These are phyloP conservation scores for Backusella westeae DNA, from an alignment of 192 early-diverging fungal species.

Conservation along the genomic window DNA sequence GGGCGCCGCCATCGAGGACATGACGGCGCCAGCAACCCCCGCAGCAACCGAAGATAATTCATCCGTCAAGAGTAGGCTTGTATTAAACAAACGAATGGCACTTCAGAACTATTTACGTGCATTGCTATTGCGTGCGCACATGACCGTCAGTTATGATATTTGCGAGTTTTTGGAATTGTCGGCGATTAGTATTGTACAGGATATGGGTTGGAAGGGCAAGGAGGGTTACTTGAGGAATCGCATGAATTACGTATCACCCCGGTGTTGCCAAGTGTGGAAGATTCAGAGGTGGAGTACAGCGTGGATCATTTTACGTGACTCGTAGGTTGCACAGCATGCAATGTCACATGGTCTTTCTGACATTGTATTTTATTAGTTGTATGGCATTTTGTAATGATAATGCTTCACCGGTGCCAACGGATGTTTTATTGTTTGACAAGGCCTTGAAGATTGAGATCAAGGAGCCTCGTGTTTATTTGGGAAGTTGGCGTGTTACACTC, in stretches of 20 bases:
- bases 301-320: constrained; percentile 73
- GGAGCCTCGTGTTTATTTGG: constrained; percentile 32
- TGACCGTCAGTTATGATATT: constrained; percentile 59
- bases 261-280: constrained; percentile 35
- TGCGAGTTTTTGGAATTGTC: constrained; percentile 74
- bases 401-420: constrained; percentile 33
- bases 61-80: constrained; percentile 11
- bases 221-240: constrained; percentile 65
- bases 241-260: constrained; percentile 48
- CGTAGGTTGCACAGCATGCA: constrained; percentile 28
- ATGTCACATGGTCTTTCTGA: neutral
- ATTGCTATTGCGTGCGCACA: constrained; percentile 56
- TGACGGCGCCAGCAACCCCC: neutral
- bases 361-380: constrained; percentile 18
- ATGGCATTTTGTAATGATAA: constrained; percentile 43
- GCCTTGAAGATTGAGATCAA: constrained; percentile 29
- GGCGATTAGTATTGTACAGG: constrained; percentile 67
- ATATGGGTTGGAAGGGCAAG: constrained; percentile 82
- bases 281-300: constrained; percentile 49
- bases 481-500: constrained; percentile 57
- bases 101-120: constrained; percentile 59
- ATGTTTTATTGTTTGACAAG: constrained; percentile 53
- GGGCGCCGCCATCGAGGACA: neutral
- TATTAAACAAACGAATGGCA: constrained; percentile 44
- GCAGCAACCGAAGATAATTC: constrained; percentile 11